These are phyloP conservation scores for Arthrobotrys pseudoclavata DNA, from an alignment of 2,329 filamentous ascomycete genomes.

Conservation along the genomic window DNA sequence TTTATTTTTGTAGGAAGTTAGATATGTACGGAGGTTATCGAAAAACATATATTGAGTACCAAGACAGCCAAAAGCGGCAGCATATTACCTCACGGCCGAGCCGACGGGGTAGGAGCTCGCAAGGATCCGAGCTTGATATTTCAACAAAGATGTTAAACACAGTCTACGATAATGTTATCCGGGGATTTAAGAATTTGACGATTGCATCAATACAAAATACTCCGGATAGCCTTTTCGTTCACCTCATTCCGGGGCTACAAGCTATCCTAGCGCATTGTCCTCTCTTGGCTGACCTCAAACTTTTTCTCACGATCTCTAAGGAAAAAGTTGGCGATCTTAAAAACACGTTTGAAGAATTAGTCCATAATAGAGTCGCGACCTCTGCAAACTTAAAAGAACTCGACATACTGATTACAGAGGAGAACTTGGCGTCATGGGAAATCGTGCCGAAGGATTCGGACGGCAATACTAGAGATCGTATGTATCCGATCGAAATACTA, in stretches of 20 bases:
- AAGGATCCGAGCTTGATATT: background rate
- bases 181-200: conserved; percentile 13
- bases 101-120: background rate
- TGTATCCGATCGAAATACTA: background rate
- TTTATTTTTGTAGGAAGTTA: conserved; percentile 3
- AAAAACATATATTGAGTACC: background rate
- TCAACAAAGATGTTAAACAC: background rate
- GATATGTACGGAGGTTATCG: conserved; percentile 33
- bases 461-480: background rate
- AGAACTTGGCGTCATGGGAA: too few species aligned
- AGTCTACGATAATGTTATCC: background rate
- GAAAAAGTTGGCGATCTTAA: conserved; percentile 1
- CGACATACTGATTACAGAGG: background rate
- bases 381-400: background rate
- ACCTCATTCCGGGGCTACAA: conserved; percentile 27
- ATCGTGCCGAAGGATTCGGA: background rate
- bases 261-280: conserved; percentile 9
- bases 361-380: background rate
- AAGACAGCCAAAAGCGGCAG: background rate
- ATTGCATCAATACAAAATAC: conserved; percentile 23
- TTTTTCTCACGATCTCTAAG: background rate
- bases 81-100: background rate
- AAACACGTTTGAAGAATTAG: background rate
- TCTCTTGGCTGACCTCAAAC: background rate
- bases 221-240: conserved; percentile 18